Conservation (phyloP, 2,329 filamentous ascomycete genomes). For the Didymella exigua region DNA sequence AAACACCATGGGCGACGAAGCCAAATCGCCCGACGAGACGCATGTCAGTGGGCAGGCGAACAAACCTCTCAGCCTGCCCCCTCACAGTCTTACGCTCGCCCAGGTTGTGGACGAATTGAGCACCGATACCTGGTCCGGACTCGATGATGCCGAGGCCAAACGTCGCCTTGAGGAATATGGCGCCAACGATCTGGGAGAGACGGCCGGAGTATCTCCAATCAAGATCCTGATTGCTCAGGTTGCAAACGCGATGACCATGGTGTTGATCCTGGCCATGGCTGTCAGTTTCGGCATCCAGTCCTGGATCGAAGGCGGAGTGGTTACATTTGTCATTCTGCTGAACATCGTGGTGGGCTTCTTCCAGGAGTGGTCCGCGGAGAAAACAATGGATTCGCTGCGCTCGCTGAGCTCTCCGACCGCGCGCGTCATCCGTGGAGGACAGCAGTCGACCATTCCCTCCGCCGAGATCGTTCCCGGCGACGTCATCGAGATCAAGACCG, state of each 20-base stretch:
- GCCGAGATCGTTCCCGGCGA: conserved; percentile 70
- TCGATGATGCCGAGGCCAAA: conserved; percentile 65
- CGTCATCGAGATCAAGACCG: conserved; percentile 65
- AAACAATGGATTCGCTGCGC: conserved; percentile 57
- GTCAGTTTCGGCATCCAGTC: conserved; percentile 55
- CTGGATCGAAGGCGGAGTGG: conserved; percentile 56
- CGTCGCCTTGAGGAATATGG: conserved; percentile 66
- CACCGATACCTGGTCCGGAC: conserved; percentile 69
- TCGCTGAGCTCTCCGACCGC: conserved; percentile 56
- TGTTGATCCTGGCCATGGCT: conserved; percentile 58
- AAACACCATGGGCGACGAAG: conserved; percentile 30
- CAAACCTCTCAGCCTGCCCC: conserved; percentile 63
- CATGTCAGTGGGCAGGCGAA: conserved; percentile 52
- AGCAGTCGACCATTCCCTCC: conserved; percentile 58
- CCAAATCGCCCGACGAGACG: conserved; percentile 24
- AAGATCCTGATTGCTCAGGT: conserved; percentile 76
- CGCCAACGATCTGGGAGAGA: conserved; percentile 72
- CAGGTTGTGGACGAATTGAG: conserved; percentile 62
- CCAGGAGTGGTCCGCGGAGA: conserved; percentile 56
- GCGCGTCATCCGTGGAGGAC: conserved; percentile 59
- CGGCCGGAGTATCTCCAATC: conserved; percentile 69
- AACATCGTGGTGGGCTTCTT: conserved; percentile 55
- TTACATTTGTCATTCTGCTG: conserved; percentile 53
- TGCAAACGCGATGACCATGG: conserved; percentile 78
- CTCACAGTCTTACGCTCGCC: conserved; percentile 63